Percentiles rank a stretch among this genome's conserved stretches.
Evolutionary conservation across 2,329 filamentous ascomycete species (phyloP).

Genomic region (Diaporthe citri): DNA sequence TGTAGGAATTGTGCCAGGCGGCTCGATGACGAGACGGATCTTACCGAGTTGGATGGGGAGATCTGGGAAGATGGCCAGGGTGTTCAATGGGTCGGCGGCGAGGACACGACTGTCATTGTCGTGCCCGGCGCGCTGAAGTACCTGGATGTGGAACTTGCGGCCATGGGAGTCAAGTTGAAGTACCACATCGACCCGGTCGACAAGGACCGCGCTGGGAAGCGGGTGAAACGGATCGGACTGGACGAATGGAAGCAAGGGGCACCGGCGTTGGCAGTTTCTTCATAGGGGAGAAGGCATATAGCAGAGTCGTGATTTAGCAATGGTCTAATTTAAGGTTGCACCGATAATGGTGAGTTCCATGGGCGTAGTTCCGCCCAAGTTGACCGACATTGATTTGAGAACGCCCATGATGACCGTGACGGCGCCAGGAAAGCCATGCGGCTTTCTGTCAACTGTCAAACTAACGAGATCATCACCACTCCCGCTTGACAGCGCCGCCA

Average conservation of each 20-base stretch:
- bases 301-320: constrained; percentile 26
- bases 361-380: neutral
- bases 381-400: neutral
- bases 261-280: constrained; percentile 36
- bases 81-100: constrained; percentile 85
- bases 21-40: constrained; percentile 69
- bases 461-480: neutral
- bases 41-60: constrained; percentile 73
- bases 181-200: constrained; percentile 69
- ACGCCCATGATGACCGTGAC: neutral
- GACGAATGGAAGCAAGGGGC: constrained; percentile 38
- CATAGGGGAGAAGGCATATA: constrained; percentile 15
- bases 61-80: constrained; percentile 95
- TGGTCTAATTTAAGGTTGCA: constrained; percentile 33
- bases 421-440: constrained; percentile 17
- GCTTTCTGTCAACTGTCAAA: constrained; percentile 14
- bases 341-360: constrained; percentile 1
- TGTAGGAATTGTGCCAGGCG: constrained; percentile 82
- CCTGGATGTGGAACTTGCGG: constrained; percentile 93
- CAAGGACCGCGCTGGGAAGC: constrained; percentile 74
- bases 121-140: constrained; percentile 94
- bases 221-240: constrained; percentile 37
- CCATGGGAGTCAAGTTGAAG: constrained; percentile 96
- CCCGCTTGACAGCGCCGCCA: neutral
- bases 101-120: constrained; percentile 90